Conservation (phyloP, 1,284 basidiomycete species). For the Cystobasidiaceae sp. region DNA sequence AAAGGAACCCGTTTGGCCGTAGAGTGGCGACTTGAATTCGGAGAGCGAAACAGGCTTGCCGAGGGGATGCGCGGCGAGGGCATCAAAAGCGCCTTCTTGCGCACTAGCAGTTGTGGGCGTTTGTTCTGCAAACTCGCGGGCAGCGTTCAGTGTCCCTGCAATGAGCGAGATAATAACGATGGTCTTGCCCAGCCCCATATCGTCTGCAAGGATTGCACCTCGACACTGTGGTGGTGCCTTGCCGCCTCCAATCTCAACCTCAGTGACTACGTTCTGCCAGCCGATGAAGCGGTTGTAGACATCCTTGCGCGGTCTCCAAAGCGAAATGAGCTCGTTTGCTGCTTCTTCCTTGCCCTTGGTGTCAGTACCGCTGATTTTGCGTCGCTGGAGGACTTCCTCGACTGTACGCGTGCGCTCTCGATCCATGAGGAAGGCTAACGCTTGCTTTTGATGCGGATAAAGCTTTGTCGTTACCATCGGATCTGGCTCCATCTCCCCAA, state of each 20-base stretch:
- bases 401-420: conserved; percentile 56
- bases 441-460: conserved; percentile 97
- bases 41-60: conserved; percentile 14
- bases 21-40: conserved; percentile 38
- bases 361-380: conserved; percentile 35
- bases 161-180: conserved; percentile 75
- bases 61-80: conserved; percentile 27
- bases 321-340: conserved; percentile 56
- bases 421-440: conserved; percentile 91
- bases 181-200: conserved; percentile 86
- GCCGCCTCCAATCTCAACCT: conserved; percentile 58
- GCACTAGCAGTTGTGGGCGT: conserved; percentile 50
- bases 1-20: conserved; percentile 38
- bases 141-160: conserved; percentile 53
- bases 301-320: conserved; percentile 66
- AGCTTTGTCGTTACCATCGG: conserved; percentile 77
- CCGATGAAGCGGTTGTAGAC: conserved; percentile 52
- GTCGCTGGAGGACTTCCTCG: conserved; percentile 24
- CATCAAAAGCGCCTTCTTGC: conserved; percentile 40
- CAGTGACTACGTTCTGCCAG: conserved; percentile 83
- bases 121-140: conserved; percentile 56
- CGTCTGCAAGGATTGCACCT: conserved; percentile 94
- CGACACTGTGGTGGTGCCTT: conserved; percentile 63
- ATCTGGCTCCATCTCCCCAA: conserved; percentile 79
- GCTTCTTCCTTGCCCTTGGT: conserved; percentile 38